Evolutionary conservation across 2,329 filamentous ascomycete genomes (phyloP), one percentile per base, ranked within the genome.

Genomic region (Xylariomycetidae sp.): DNA sequence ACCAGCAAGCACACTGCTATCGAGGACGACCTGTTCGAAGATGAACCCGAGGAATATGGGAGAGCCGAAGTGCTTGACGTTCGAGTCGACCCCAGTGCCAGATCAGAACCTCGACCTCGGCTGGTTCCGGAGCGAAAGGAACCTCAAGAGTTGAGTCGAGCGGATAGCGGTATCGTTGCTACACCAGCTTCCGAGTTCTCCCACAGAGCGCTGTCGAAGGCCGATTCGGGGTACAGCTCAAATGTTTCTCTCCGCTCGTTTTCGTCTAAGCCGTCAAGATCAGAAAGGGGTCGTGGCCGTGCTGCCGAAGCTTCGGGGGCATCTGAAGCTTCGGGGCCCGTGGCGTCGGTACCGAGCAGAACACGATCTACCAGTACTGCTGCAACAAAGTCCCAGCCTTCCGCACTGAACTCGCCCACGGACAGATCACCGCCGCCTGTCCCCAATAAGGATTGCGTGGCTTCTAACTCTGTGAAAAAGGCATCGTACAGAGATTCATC

Each of bases 141-240:
- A 19, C 33, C 27, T 29, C 46, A 37, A 39, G 49, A 28, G 30
- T 44, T 68, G 6, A 46, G 44, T 5, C 58, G 62, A 31, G 58
- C 61, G 3, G 71, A 75, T 37, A 76, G 72, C 39, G 72, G 69
- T 3, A 62, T 72, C 27, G 55, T 64, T 18, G 64, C 67, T 2
- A 70, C 63, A 33, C 64, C 66, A 4, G 60, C 59, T 1, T 64
- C 63, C 4, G 61, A 66, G 31, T 54, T 44, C 10, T 60, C 64
- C 1, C 57, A 57, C 12, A 68, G 64, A 34, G 54, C 67, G 5
- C 55, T 74, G n/a, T 65, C 68, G 19, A 76, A 76, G 40, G 67
- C 72, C 24, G 75, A 79, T 46, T 79, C 74, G 17, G 74, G 74
- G 12, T 80, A 79, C 46, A 73, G 73, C 46, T 79, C 74, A 6